Evolutionary conservation across 2,329 filamentous ascomycete species (phyloP).

Genomic region (Fusarium veterinarium): DNA sequence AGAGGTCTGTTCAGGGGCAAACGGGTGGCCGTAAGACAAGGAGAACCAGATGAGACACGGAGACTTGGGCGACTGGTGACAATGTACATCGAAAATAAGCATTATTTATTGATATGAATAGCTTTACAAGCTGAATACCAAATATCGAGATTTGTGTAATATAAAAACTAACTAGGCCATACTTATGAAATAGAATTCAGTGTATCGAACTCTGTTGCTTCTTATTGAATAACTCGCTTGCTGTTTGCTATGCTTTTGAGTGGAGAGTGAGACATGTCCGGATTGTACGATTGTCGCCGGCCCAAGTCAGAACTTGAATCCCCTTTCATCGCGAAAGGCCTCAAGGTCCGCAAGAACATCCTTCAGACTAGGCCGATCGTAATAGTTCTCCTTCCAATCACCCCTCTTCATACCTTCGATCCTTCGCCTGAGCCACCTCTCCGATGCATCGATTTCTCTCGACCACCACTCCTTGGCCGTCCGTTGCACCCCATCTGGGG

Average conservation of each 20-base stretch:
- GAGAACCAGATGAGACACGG: slow-evolving; percentile 49
- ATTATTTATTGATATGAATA: slow-evolving; percentile 11
- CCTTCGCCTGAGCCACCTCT: slow-evolving; percentile 59
- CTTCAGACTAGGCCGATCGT: slow-evolving; percentile 58
- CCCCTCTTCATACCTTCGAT: slow-evolving; percentile 53
- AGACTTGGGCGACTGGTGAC: background rate
- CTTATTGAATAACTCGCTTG: background rate
- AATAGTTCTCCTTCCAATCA: slow-evolving; percentile 63
- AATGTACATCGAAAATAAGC: background rate
- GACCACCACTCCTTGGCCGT: slow-evolving; percentile 62
- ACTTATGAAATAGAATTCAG: background rate
- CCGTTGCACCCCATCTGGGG: slow-evolving; percentile 50
- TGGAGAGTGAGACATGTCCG: background rate
- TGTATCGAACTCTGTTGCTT: background rate
- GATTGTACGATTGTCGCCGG: background rate
- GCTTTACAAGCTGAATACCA: background rate
- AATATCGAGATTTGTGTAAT: background rate
- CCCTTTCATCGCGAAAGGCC: slow-evolving; percentile 42
- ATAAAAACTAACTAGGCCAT: background rate
- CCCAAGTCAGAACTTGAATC: slow-evolving; percentile 26
- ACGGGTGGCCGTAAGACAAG: slow-evolving; percentile 46
- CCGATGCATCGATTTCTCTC: slow-evolving; percentile 59
- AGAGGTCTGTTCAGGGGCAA: slow-evolving; percentile 47
- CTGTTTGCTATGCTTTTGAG: slow-evolving; percentile 5
- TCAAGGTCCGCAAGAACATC: slow-evolving; percentile 54